These are phyloP conservation scores for Ascomycota sp. DNA, from an alignment of 2,329 filamentous ascomycete species.

Conservation along the genomic window DNA sequence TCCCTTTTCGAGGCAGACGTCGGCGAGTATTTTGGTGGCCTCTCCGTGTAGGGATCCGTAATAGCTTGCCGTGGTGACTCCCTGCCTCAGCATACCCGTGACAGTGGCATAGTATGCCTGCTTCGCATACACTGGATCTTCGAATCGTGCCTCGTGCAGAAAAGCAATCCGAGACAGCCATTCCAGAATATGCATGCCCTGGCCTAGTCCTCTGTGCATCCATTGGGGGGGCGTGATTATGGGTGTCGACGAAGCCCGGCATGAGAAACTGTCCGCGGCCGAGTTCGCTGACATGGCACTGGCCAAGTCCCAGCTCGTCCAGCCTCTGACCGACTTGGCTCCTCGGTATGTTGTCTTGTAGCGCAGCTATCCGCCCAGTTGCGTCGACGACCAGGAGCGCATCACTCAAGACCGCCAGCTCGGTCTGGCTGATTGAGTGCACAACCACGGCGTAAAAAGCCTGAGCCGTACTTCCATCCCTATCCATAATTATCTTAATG, in stretches of 20 bases:
- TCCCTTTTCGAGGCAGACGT: conserved; percentile 28
- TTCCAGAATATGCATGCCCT: conserved; percentile 33
- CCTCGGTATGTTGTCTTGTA: conserved; percentile 5
- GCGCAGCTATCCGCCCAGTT: conserved; percentile 7
- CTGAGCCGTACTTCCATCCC: too few relatives aligned
- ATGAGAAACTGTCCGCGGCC: conserved; percentile 28
- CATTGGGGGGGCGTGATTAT: conserved; percentile 46
- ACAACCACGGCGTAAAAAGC: conserved; percentile 20
- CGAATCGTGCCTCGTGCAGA: conserved; percentile 40
- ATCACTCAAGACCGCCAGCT: conserved; percentile 18
- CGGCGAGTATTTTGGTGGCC: conserved; percentile 35
- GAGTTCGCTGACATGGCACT: conserved; percentile 8
- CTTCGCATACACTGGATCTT: conserved; percentile 29
- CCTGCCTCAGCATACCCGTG: conserved; percentile 36
- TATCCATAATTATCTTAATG: too few relatives aligned
- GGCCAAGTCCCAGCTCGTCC: conserved; percentile 1
- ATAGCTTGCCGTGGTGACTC: conserved; percentile 40
- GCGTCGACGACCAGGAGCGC: conserved; percentile 12
- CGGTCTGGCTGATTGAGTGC: conserved; percentile 14
- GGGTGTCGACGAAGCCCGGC: conserved; percentile 43
- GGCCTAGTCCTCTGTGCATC: conserved; percentile 25
- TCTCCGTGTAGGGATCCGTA: conserved; percentile 35
- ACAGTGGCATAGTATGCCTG: conserved; percentile 31
- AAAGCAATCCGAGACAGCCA: conserved; percentile 48
- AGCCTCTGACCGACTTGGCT: conserved; percentile 4